Percentiles rank a stretch among this genome's conserved stretches.
These are phyloP conservation scores for Fraxinus nigra DNA, from an alignment of 305 asterid genomes.

Conservation along the genomic window DNA sequence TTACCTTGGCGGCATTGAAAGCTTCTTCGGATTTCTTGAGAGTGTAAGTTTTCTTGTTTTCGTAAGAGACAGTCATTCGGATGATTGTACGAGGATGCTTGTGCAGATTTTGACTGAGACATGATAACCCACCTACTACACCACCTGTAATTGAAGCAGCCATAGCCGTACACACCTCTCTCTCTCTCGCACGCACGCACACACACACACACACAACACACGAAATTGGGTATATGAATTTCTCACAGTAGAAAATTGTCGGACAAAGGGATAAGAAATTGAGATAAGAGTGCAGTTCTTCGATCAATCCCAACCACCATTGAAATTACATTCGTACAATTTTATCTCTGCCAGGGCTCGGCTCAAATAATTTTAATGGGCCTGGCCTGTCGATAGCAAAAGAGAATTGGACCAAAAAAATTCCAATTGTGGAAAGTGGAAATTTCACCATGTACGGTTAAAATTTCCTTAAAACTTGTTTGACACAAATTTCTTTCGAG, in stretches of 20 bases:
- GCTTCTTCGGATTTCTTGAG: constrained; percentile 91
- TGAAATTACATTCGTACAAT: not conserved
- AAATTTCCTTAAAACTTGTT: no score
- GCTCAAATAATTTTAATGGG: not conserved
- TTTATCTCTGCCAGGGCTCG: not conserved
- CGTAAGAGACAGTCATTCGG: constrained; percentile 61
- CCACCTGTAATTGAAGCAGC: constrained; percentile 54
- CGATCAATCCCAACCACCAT: not conserved
- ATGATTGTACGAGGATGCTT: constrained; percentile 41
- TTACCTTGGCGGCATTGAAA: constrained; percentile 86
- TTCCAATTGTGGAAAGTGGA: no score
- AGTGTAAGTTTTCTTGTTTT: constrained; percentile 73
- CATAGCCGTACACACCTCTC: constrained; percentile 22
- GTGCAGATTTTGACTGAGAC: constrained; percentile 33
- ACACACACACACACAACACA: not conserved
- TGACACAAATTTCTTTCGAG: no score
- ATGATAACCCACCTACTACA: constrained; percentile 36
- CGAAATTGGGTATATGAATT: not conserved
- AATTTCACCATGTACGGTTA: no score
- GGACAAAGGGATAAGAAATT: constrained; percentile 36
- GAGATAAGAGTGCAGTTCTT: constrained; percentile 24
- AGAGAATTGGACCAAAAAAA: not conserved
- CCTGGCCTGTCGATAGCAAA: not conserved
- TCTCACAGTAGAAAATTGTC: not conserved
- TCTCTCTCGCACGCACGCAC: not conserved